Evolutionary conservation across 2,329 filamentous ascomycete genomes (phyloP).

Genomic region (Lachnum nothofagi): DNA sequence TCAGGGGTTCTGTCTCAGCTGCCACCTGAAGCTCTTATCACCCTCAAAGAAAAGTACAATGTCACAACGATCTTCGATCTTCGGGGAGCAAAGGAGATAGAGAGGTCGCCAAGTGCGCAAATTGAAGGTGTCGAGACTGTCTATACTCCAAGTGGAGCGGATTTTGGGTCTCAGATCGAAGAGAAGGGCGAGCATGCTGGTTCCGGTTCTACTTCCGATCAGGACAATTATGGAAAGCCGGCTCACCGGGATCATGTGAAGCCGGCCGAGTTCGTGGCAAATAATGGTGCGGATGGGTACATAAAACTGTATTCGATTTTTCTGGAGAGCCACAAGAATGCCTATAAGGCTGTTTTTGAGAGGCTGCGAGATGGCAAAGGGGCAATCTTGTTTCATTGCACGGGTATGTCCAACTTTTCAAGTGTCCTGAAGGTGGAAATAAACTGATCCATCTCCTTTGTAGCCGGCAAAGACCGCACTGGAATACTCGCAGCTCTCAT

Average conservation of each 20-base stretch:
- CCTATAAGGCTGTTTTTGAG: constrained; percentile 43
- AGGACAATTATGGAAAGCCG: constrained; percentile 22
- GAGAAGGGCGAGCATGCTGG: too few relatives aligned
- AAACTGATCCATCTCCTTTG: neutral
- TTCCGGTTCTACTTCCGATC: constrained; percentile 27
- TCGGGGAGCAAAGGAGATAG: constrained; percentile 42
- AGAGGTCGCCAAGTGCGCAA: constrained; percentile 39
- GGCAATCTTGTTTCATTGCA: constrained; percentile 51
- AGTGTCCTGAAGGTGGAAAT: neutral
- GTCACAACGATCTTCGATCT: constrained; percentile 45
- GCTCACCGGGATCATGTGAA: constrained; percentile 10
- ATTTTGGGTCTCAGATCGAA: constrained; percentile 1
- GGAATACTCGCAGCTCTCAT: constrained; percentile 48
- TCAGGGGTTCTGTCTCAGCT: constrained; percentile 14
- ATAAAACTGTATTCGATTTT: constrained; percentile 45
- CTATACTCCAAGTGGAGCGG: constrained; percentile 37
- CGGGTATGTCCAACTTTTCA: constrained; percentile 37
- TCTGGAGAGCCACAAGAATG: constrained; percentile 39
- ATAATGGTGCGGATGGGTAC: constrained; percentile 42
- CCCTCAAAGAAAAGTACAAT: constrained; percentile 7
- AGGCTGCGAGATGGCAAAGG: constrained; percentile 41
- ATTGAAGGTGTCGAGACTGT: constrained; percentile 43
- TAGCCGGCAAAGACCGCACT: constrained; percentile 52
- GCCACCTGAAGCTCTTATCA: neutral
- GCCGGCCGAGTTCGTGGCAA: constrained; percentile 41